Percentiles rank a stretch among this genome's conserved stretches.
phyloP scores from a whole-genome alignment of 768 basidiomycete species.

The Phanerochaete sordida region DNA sequence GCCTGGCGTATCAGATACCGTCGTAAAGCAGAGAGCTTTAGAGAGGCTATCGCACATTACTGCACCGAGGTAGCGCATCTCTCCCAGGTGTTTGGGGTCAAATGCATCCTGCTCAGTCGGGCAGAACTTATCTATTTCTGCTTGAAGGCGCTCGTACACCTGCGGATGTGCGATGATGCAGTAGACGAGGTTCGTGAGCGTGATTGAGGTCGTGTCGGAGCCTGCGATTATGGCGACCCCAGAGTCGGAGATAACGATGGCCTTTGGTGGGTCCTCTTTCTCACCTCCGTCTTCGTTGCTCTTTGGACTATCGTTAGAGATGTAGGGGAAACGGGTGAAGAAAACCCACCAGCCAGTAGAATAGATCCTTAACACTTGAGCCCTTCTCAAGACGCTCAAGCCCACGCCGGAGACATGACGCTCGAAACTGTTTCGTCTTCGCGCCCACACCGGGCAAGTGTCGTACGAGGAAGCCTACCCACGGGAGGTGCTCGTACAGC shows the following conservation, averaged over 20 bases:
- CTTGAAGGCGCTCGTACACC: conserved; percentile 32
- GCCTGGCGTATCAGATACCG: neutral
- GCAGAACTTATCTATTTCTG: conserved; percentile 37
- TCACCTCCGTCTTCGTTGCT: conserved; percentile 40
- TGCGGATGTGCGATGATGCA: conserved; percentile 31
- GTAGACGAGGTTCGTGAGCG: conserved; percentile 33
- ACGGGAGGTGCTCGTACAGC: conserved; percentile 9
- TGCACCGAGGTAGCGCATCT: conserved; percentile 23
- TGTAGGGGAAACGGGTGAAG: neutral
- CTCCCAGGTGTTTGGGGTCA: conserved; percentile 9
- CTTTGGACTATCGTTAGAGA: conserved; percentile 16
- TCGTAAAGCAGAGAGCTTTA: neutral
- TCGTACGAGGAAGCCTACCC: neutral
- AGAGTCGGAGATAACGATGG: conserved; percentile 37
- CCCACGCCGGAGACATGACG: neutral
- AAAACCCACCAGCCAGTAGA: conserved; percentile 38
- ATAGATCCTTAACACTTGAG: conserved; percentile 37
- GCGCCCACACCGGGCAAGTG: neutral
- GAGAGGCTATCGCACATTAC: conserved; percentile 18
- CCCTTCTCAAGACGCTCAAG: conserved; percentile 23
- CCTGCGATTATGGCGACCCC: conserved; percentile 43
- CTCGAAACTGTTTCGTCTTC: neutral
- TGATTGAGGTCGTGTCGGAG: conserved; percentile 41
- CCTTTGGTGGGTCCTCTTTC: conserved; percentile 29
- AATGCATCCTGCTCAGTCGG: conserved; percentile 29